A percentile compares a stretch with the other conserved stretches of the same genome.
phyloP scores from a whole-genome alignment of 116 monocot genomes.

The Dioscorea cayenensis region DNA sequence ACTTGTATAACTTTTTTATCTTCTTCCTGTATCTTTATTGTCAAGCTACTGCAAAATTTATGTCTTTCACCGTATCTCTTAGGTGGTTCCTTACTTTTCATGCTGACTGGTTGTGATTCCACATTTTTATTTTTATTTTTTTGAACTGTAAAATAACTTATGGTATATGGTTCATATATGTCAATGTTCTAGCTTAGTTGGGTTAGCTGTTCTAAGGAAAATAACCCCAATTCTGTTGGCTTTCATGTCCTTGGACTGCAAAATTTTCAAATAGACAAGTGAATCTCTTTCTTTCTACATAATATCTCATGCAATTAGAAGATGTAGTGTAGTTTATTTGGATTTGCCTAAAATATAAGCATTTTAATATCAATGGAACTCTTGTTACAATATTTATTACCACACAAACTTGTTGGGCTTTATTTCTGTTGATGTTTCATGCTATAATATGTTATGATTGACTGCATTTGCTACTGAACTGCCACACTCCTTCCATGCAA shows the following conservation, averaged over 20 bases:
- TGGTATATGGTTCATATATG: no score
- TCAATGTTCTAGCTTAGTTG: no score
- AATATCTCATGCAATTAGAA: not conserved
- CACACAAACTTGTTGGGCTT: not conserved
- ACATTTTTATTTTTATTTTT: no score
- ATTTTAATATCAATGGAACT: not conserved
- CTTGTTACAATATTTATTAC: not conserved
- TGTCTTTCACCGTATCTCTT: no score
- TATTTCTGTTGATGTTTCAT: not conserved
- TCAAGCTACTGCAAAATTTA: no score
- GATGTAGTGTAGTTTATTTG: not conserved
- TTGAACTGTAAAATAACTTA: no score
- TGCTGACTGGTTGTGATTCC: no score
- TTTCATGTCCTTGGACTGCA: not conserved
- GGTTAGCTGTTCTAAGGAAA: not conserved
- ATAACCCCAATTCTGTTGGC: not conserved
- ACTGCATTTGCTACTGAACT: not conserved
- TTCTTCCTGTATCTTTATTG: no score
- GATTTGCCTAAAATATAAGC: not conserved
- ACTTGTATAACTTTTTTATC: no score
- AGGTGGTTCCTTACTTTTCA: no score
- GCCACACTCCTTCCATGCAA: no score
- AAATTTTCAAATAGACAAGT: not conserved
- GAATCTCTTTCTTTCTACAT: not conserved
- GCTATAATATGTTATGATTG: not conserved